Evolutionary conservation across 169 alveolate genomes (phyloP).

Genomic region (Eimeria sp.): DNA sequence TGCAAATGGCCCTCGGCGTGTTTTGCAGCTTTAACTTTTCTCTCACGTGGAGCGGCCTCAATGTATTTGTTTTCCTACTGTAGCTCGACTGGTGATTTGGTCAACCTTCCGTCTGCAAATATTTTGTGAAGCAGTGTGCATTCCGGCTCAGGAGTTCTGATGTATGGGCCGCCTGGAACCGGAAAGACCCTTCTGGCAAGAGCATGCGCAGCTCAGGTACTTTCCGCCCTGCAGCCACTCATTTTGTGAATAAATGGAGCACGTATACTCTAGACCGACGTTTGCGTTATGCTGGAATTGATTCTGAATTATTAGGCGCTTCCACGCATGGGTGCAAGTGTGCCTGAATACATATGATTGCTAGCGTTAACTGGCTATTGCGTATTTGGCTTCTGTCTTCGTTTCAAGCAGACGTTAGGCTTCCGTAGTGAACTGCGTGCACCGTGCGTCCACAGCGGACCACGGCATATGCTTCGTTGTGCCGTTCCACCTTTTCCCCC

Average conservation of each 20-base stretch:
- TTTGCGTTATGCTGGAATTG: background rate
- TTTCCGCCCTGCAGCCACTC: background rate
- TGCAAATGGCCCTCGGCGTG: background rate
- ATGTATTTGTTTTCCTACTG: background rate
- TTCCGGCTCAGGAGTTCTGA: slow-evolving; percentile 92
- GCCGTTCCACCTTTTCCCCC: background rate
- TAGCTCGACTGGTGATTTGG: background rate
- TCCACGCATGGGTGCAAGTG: no score
- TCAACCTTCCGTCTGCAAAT: background rate
- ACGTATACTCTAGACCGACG: background rate
- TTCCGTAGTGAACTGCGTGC: background rate
- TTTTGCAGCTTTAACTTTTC: background rate
- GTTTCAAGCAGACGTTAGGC: background rate
- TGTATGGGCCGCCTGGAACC: slow-evolving; percentile 99
- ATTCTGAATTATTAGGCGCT: background rate
- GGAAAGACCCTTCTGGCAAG: slow-evolving; percentile 97
- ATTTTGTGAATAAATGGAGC: background rate
- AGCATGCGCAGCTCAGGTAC: slow-evolving; percentile 96
- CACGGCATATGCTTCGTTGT: background rate
- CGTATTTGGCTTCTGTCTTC: background rate
- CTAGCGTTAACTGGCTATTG: background rate
- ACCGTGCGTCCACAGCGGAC: background rate
- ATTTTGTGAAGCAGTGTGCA: background rate
- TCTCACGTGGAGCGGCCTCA: background rate
- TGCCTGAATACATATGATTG: background rate